Base-by-base conservation (phyloP, 345 rosid species). In the Bruguiera parviflora region DNA sequence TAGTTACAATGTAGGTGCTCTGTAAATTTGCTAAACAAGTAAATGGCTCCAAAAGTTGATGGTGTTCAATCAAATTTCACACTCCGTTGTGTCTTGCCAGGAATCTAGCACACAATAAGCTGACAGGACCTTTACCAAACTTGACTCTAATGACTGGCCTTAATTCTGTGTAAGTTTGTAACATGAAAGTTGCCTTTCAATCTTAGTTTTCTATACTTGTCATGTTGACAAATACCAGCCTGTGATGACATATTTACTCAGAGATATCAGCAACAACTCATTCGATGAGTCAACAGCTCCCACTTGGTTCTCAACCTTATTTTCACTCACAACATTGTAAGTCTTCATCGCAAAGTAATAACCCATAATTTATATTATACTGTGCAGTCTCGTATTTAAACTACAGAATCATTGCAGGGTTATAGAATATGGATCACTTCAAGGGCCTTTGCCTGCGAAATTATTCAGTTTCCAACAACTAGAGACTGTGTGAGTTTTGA, bases 261-360 rank as follows among this genome's bases (percentile, higher is more conserved):
- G 99, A 83, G 97, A 95, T 67, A 89, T 95, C 21, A 95, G 99
- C 81, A 90, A 84, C 77, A 90, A 92, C 75, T 83, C 87, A 32
- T 95, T 95, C 78, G 78, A 77, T 55, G 83, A 86, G 46, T 70
- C 93, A 60, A 81, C 80, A 25, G 81, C 89, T 82, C 99, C 99
- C 52, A 66, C 58, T 64, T 95, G 99, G 99, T 88, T 95, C 80
- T 86, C 89, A 58, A 86, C 87, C 70, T 87, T 92, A 72, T 86
- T 93, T 29, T 95, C 93, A 5, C 89, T 95, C 22, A 89, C 87
- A 73, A 83, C 99, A 61, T 69, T 92, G 99, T 95, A 83, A 79
- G 89, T 73, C 49, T 63, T 61, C n/a, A 18, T 22, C 16, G 3
- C 59, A 68, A 46, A 33, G 61, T 55, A 27, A 60, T 29, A 22